Percentiles rank a stretch among this genome's conserved stretches.
Evolutionary conservation across 352 stramenopile species (phyloP).

Genomic region (Globisporangium cystogenes): DNA sequence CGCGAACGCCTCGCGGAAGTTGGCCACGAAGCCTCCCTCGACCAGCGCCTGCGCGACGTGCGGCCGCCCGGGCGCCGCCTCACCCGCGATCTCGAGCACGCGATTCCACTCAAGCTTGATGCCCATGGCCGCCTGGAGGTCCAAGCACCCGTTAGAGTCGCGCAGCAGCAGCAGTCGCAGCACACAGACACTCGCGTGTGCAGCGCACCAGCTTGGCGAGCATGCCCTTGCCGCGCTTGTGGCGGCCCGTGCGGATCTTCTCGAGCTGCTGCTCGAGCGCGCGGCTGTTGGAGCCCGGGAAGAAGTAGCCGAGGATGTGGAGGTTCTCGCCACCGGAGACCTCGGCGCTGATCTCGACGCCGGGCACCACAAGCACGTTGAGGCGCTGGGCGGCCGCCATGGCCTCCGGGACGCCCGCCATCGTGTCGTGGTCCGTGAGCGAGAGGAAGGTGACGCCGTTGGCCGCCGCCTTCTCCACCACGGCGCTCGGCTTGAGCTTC

Average conservation of each 20-base stretch:
- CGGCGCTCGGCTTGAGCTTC: constrained; percentile 65
- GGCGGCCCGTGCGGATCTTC: constrained; percentile 71
- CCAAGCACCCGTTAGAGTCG: too few relatives aligned
- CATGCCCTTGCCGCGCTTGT: constrained; percentile 82
- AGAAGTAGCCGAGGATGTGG: constrained; percentile 86
- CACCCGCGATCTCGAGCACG: constrained; percentile 76
- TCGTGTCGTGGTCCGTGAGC: constrained; percentile 84
- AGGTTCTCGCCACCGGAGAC: constrained; percentile 80
- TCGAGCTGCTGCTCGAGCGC: constrained; percentile 69
- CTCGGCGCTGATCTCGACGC: constrained; percentile 84
- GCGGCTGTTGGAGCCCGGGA: constrained; percentile 65
- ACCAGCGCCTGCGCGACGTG: constrained; percentile 79
- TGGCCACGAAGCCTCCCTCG: constrained; percentile 64
- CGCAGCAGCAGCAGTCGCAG: neutral
- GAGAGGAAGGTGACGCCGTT: constrained; percentile 83
- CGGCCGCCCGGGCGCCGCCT: constrained; percentile 71
- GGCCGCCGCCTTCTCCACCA: constrained; percentile 67
- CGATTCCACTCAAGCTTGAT: constrained; percentile 79
- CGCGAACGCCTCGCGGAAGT: constrained; percentile 76
- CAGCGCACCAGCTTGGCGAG: constrained; percentile 67
- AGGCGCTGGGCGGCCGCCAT: constrained; percentile 58
- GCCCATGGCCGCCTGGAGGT: constrained; percentile 57
- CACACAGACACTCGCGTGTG: neutral
- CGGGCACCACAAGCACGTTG: constrained; percentile 69
- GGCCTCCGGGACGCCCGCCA: constrained; percentile 72